Evolutionary conservation across 108 stramenopile genomes (phyloP).

Genomic region (Cyclotella atomus): DNA sequence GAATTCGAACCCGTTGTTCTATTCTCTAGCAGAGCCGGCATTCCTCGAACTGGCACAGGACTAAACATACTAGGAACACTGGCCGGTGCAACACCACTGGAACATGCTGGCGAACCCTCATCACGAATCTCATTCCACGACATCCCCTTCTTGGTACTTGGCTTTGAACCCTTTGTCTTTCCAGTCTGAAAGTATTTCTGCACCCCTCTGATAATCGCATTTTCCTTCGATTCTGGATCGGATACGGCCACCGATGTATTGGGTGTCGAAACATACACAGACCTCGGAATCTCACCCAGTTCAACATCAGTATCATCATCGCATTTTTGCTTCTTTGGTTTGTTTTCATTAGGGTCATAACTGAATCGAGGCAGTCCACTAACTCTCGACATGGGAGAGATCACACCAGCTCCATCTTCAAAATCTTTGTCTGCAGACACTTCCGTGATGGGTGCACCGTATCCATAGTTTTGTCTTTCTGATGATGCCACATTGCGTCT

Average conservation of each 20-base stretch:
- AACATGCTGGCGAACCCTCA: conserved; percentile 27
- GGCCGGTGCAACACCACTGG: conserved; percentile 39
- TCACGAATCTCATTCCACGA: conserved; percentile 39
- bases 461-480: neutral
- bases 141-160: conserved; percentile 5
- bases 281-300: conserved; percentile 21
- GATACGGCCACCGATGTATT: conserved; percentile 4
- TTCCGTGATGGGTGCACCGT: conserved; percentile 13
- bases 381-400: conserved; percentile 17
- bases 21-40: conserved; percentile 12
- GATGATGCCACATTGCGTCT: conserved; percentile 1
- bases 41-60: conserved; percentile 15
- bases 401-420: neutral
- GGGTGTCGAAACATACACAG: conserved; percentile 17
- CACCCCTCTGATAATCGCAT: conserved; percentile 6
- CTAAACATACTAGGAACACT: conserved; percentile 33
- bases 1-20: neutral
- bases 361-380: conserved; percentile 7
- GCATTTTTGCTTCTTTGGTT: neutral
- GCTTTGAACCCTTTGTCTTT: conserved; percentile 4
- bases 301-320: conserved; percentile 3
- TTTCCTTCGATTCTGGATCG: conserved; percentile 2
- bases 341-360: neutral
- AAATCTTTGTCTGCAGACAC: conserved; percentile 10
- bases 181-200: neutral